Evolutionary conservation across 805 yeast genomes (phyloP), one percentile per base, ranked within the genome.

Genomic region (Sugiyamaella marilandica): DNA sequence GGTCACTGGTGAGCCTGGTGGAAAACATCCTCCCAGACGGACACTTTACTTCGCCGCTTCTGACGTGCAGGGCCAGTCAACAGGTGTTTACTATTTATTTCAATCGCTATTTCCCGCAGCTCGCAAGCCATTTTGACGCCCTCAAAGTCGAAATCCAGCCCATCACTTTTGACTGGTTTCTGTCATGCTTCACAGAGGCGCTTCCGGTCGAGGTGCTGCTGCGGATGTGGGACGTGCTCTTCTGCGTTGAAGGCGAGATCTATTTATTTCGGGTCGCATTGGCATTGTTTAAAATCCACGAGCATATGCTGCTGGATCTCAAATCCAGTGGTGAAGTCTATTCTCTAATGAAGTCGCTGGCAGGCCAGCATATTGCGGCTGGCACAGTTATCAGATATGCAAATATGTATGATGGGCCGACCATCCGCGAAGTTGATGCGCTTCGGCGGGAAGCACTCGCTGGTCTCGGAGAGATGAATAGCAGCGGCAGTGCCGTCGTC

Each of bases 111-210:
- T 51, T 78, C 41, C 82, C 83, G 0, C 61, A 65, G 34, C 60
- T 81, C 11, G 55, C 62, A 47, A 59, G 54, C 3, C 81, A 78
- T 53, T 69, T 70, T 45, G 19, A 47, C 2, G 49, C 45, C 0
- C 56, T 70, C 4, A 69, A 68, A 1, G 72, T 81, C 33, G 79
- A 79, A 48, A 57, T 77, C 2, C 81, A 77, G 44, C 71, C 78
- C 14, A 71, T 80, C 21, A 73, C 82, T 10, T 72, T 79, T 59
- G 77, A 78, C 54, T 80, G 85, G 85, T 79, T 82, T 70, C 67
- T 80, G 13, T 71, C 81, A 9, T 63, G 81, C 31, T 81, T 79
- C 61, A 75, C 80, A 0, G 83, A 73, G 45, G 70, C 78, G 34
- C 61, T 78, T n/a, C 75, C 79, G 1, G 68, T 77, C 1, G 82